Evolutionary conservation across 768 basidiomycete species (phyloP), one percentile per base, ranked within the genome.

Genomic region (Rhodotorula toruloides): DNA sequence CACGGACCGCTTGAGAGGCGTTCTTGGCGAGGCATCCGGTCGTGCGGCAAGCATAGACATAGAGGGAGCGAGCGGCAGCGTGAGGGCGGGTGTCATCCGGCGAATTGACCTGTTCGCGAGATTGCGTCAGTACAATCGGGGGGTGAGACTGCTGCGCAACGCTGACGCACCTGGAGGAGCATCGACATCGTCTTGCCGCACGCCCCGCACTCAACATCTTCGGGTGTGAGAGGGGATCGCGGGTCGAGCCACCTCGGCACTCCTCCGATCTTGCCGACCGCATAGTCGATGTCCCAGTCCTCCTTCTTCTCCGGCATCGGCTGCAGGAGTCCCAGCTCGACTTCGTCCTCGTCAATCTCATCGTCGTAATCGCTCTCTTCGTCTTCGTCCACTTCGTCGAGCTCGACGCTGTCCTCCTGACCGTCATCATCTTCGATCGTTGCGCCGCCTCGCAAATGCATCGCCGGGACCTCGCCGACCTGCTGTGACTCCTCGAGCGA

Each of bases 261-360:
- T 0, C 73, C 73, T 16, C 73, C 73, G 10, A 74, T 57, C 42
- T 74, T 74, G 11, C 73, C 73, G 6, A 74, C 70, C 8, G 58
- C 67, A 29, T 50, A 62, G 49, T 72, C 73, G 17, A 74, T 57
- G 57, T 74, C 63, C 68, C 68, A 74, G 6, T 48, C 65, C 19
- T 74, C 63, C 62, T 65, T 70, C 4, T 43, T 46, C 13, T 65
- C 85, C 84, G 31, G 83, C 82, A 73, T 80, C 77, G 40, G 83
- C 83, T 43, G 85, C 84, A 6, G 34, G 8, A 68, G 50, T 0
- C 72, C 72, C 6, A 74, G 55, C 54, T 84, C 73, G 42, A 74
- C 74, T 40, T 73, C 71, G 42, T 74, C 84, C 25, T 84, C 84
- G 7, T 84, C 83, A 13, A 83, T 83, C 2, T 81, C 82, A 29